Conservation (phyloP, 192 early-diverging fungal genomes). For the Coemansia sp. region DNA sequence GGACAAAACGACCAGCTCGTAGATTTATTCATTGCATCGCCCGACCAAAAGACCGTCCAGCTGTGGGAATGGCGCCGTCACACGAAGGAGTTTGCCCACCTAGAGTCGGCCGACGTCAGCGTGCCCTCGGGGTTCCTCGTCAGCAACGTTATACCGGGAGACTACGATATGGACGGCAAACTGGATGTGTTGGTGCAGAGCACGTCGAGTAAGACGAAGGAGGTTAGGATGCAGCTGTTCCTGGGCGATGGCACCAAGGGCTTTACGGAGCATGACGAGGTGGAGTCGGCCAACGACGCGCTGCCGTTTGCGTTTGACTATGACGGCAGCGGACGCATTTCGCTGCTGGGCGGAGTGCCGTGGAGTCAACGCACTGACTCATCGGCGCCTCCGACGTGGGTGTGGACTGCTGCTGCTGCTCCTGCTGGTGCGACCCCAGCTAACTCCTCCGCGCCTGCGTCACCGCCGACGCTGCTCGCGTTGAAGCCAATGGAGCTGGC, state of each 20-base stretch:
- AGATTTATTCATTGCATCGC: conserved; percentile 72
- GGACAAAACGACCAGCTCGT: conserved; percentile 69
- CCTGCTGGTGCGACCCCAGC: conserved; percentile 28
- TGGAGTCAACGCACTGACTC: conserved; percentile 11
- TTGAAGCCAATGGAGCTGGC: conserved; percentile 9
- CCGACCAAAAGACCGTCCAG: conserved; percentile 66
- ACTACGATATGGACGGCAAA: conserved; percentile 88
- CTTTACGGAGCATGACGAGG: conserved; percentile 53
- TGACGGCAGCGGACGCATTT: conserved; percentile 13
- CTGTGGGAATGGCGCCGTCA: conserved; percentile 72
- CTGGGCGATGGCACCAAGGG: conserved; percentile 65
- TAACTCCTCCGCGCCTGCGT: conserved; percentile 61
- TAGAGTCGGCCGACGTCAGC: conserved; percentile 56
- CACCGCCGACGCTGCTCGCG: conserved; percentile 29
- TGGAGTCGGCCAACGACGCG: conserved; percentile 15
- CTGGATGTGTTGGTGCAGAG: conserved; percentile 82
- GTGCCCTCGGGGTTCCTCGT: conserved; percentile 49
- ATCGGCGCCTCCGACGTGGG: conserved; percentile 4
- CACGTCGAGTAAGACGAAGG: conserved; percentile 40
- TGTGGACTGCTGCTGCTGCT: conserved; percentile 54
- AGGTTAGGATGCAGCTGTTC: conserved; percentile 70
- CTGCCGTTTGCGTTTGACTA: conserved; percentile 47
- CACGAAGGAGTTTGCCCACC: conserved; percentile 42
- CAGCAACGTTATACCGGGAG: conserved; percentile 79
- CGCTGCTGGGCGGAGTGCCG: conserved; percentile 24